Evolutionary conservation across 345 rosid genomes (phyloP), one percentile per base, ranked within the genome.

Genomic region (Eucalyptus regnans): DNA sequence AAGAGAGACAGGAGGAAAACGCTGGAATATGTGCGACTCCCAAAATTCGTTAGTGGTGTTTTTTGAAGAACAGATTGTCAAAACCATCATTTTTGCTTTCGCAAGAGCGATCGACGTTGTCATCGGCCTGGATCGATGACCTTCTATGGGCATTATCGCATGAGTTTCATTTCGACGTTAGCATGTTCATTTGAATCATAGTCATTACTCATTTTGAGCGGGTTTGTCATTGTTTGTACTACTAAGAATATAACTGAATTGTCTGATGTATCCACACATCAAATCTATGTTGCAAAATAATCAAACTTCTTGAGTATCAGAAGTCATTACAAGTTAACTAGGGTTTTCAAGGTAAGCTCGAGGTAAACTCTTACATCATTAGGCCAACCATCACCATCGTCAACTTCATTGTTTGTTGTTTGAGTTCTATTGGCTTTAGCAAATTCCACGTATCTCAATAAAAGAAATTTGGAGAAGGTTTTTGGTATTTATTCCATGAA

Each of bases 131-230:
- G 3, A 8, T 18, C 2, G 1, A 11, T 4, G 5, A 18, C 7
- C 27, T 71, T 3, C 17, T 33, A 33, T 31, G 22, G 7, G 25
- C 12, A 5, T 68, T 33, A 33, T 68, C 7, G 11, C 12, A 33
- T 8, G 46, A 3, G 4, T 33, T 20, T 1, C 2, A 1, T 41
- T 3, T 0, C 0, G 2, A 41, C 1, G 3, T 3, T 1, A 2
- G 2, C 18, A 64, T 4, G 2, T 64, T 14, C 37, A 7, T 64
- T 64, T 29, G 1, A 62, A 13, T 4, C 2, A 62, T 62, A 33
- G 0, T 33, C 2, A 37, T 2, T 33, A 0, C 1, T 68, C 6
- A 31, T 31, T 68, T 68, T 68, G 12, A 68, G 9, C 3, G 10
- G 5, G 5, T 31, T 2, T 33, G 1, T 17, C 3, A 17, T 41